Conservation (phyloP, 768 basidiomycete genomes). For the Boletus coccyginus region DNA sequence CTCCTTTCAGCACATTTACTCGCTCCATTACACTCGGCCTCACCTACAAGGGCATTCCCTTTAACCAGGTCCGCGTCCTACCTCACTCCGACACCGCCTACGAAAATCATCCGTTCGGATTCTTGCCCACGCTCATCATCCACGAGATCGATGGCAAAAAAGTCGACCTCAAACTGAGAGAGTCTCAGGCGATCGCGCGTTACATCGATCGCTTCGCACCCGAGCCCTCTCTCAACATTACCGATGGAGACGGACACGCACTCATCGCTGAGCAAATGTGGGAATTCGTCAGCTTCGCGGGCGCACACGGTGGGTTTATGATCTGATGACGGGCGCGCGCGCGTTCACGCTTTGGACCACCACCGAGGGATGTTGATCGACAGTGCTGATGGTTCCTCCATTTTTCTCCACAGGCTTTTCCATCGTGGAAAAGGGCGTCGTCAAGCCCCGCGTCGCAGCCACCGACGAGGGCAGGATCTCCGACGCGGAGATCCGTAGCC, state of each 20-base stretch:
- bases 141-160: conserved; percentile 23
- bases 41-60: conserved; percentile 26
- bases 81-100: conserved; percentile 31
- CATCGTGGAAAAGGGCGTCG: conserved; percentile 30
- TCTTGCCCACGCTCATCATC: conserved; percentile 31
- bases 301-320: conserved; percentile 20
- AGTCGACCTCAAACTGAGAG: conserved; percentile 26
- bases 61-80: conserved; percentile 23
- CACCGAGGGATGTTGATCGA: not conserved
- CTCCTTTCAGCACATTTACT: conserved; percentile 34
- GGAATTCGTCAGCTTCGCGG: conserved; percentile 30
- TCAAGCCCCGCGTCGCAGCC: conserved; percentile 31
- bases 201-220: conserved; percentile 31
- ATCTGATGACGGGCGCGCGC: not conserved
- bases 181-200: conserved; percentile 28
- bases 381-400: not conserved
- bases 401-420: conserved; percentile 21
- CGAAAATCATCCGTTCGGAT: conserved; percentile 31
- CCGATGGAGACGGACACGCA: conserved; percentile 17
- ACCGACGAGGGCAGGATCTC: conserved; percentile 22
- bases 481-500: conserved; percentile 21
- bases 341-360: not conserved
- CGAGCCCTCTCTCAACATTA: conserved; percentile 24
- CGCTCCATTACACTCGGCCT: conserved; percentile 31
- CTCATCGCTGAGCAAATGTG: conserved; percentile 31